Conservation (phyloP, 352 stramenopile species). For the Peronospora belbahrii region DNA sequence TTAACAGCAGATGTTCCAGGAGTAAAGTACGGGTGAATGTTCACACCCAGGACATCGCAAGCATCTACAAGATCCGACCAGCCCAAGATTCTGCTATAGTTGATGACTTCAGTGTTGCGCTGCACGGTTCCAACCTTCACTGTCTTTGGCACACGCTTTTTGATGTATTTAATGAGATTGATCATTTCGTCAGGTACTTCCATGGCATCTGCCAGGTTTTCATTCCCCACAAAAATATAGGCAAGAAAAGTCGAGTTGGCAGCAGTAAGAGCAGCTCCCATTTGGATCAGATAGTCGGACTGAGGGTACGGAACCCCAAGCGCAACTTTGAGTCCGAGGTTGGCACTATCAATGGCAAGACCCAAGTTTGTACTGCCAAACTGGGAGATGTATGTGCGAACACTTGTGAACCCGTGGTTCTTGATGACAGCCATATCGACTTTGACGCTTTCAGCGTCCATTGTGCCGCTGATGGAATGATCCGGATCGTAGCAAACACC, state of each 20-base stretch:
- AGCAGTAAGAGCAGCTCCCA: slow-evolving; percentile 27
- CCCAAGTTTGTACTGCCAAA: slow-evolving; percentile 40
- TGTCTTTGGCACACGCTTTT: slow-evolving; percentile 25
- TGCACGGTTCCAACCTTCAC: slow-evolving; percentile 66
- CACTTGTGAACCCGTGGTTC: slow-evolving; percentile 39
- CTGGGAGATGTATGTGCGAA: slow-evolving; percentile 59
- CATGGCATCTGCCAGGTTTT: slow-evolving; percentile 33
- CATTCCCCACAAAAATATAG: slow-evolving; percentile 66
- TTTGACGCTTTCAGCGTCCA: slow-evolving; percentile 20
- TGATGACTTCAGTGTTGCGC: slow-evolving; percentile 48
- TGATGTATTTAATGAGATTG: slow-evolving; percentile 33
- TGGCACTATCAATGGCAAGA: slow-evolving; percentile 26
- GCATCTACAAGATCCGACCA: not conserved
- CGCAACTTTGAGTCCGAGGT: slow-evolving; percentile 29
- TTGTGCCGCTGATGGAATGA: slow-evolving; percentile 19
- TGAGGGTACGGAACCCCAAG: slow-evolving; percentile 44
- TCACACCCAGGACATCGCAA: slow-evolving; percentile 43
- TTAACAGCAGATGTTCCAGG: slow-evolving; percentile 12
- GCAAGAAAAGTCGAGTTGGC: too few species aligned
- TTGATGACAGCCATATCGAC: slow-evolving; percentile 44
- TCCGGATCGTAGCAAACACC: slow-evolving; percentile 64
- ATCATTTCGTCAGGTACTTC: slow-evolving; percentile 29
- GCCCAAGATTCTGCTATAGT: slow-evolving; percentile 11
- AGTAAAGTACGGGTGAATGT: slow-evolving; percentile 33
- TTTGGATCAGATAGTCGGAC: slow-evolving; percentile 30